These are phyloP conservation scores for Mucor plumbeus DNA, from an alignment of 371 early-diverging fungal genomes.

Conservation along the genomic window DNA sequence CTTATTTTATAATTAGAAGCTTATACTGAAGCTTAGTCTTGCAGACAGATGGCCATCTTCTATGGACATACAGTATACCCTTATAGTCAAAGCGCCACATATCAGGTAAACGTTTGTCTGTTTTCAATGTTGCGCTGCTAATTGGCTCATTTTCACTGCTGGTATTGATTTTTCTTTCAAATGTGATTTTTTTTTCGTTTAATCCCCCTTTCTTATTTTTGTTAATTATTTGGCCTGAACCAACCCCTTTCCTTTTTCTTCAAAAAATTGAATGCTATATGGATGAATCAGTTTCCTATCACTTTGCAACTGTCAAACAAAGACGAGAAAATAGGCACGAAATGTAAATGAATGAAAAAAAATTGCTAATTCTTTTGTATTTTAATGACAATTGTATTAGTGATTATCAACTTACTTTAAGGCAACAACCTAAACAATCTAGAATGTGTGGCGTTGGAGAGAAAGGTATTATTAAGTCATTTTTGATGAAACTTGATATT, in stretches of 20 bases:
- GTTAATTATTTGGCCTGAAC: not conserved
- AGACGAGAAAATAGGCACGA: slow-evolving; percentile 59
- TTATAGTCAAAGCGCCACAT: too few species aligned
- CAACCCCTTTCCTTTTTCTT: slow-evolving; percentile 7
- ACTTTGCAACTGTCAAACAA: slow-evolving; percentile 63
- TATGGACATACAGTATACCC: too few species aligned
- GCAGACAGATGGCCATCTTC: too few species aligned
- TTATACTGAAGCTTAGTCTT: too few species aligned
- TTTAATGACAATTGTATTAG: slow-evolving; percentile 33
- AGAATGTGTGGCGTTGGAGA: slow-evolving; percentile 94
- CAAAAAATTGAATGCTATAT: slow-evolving; percentile 27
- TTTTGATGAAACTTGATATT: not conserved
- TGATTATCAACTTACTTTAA: slow-evolving; percentile 72
- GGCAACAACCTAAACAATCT: slow-evolving; percentile 94
- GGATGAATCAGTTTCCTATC: slow-evolving; percentile 62
- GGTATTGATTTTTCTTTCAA: not conserved
- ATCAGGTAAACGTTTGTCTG: too few species aligned
- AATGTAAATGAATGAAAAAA: slow-evolving; percentile 41
- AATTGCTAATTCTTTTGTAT: not conserved
- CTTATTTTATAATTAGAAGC: too few species aligned
- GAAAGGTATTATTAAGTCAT: slow-evolving; percentile 62
- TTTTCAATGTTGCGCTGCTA: too few species aligned
- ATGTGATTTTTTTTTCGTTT: not conserved
- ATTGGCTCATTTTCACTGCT: too few species aligned
- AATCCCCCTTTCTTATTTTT: not conserved